phyloP scores from a whole-genome alignment of 2,329 filamentous ascomycete genomes.

The Botrytis hyacinthi region DNA sequence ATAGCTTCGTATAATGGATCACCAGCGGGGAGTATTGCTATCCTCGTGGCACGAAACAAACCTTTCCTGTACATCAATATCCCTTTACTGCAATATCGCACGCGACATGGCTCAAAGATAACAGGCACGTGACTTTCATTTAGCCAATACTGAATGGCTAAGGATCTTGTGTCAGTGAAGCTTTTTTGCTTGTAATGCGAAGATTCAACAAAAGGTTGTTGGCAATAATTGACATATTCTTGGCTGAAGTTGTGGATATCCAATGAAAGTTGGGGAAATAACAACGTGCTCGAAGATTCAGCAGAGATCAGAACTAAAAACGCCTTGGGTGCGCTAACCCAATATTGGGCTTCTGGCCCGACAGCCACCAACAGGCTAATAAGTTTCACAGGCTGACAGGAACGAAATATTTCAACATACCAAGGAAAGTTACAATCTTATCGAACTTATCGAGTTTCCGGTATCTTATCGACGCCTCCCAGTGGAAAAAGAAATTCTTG shows the following conservation, averaged over 20 bases:
- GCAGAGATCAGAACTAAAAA: background rate
- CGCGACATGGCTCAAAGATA: background rate
- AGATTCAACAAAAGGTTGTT: background rate
- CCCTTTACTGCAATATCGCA: conserved; percentile 12
- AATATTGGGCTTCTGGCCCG: background rate
- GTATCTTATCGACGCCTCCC: background rate
- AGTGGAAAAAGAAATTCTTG: background rate
- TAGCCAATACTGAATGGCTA: background rate
- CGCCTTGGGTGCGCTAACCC: background rate
- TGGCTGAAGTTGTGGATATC: conserved; percentile 14
- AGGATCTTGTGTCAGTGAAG: background rate
- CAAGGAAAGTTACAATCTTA: background rate
- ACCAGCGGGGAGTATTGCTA: background rate
- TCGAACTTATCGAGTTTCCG: background rate
- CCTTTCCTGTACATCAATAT: background rate
- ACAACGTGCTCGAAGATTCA: conserved; percentile 18
- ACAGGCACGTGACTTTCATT: background rate
- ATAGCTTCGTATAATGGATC: background rate
- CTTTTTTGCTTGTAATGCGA: background rate
- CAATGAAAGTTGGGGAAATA: conserved; percentile 9
- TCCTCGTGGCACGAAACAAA: background rate
- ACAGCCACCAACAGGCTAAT: background rate
- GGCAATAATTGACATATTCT: background rate
- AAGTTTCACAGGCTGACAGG: background rate
- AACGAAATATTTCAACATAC: background rate